Evolutionary conservation across 768 basidiomycete species (phyloP), one percentile per base, ranked within the genome.

Genomic region (Xerocomus brunneocitrinus): DNA sequence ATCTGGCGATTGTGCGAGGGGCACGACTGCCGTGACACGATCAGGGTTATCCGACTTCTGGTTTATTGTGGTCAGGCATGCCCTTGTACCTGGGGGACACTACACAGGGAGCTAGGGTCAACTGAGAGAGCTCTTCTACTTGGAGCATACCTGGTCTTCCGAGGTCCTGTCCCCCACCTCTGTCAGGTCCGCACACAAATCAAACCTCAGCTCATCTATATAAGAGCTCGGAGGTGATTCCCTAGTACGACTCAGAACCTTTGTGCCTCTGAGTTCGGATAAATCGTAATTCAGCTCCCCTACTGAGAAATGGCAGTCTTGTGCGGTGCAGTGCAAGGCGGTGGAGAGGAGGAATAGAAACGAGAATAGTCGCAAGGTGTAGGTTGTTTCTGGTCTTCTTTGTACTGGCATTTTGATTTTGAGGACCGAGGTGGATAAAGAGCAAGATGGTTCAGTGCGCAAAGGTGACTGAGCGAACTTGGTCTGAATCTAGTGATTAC

Each of bases 1-100:
- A 35, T 50, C 54, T 10, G 66, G 60, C 0, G 67, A 67, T 56
- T 76, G 73, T 8, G 83, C 87, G 30, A 93, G 62, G n/a, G 89
- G 84, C 50, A 94, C 81, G n/a, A 91, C 88, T 30, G 82, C 74
- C 27, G 83, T 73, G 61, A 94, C 69, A 47, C 89, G 79, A 58
- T 89, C 85, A 3, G 72, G 50, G 38, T 74, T 67, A 22, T 73
- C 76, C 1, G 65, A 58, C 68, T 87, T 90, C 59, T 72, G 60
- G 61, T 91, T 91, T 32, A 75, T 78, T 60, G 79, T 80, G 4
- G 81, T 85, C 30, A 91, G 72, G 70, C 92, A 95, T 46, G 83
- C 87, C 61, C 84, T 76, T 45, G 89, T 88, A 24, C 82, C 87
- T 22, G 65, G 50, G 19, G 78, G 67, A 71, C 90, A 93, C 90